These are phyloP conservation scores for Butyriboletus appendiculatus DNA, from an alignment of 1,284 basidiomycete genomes.

Conservation along the genomic window DNA sequence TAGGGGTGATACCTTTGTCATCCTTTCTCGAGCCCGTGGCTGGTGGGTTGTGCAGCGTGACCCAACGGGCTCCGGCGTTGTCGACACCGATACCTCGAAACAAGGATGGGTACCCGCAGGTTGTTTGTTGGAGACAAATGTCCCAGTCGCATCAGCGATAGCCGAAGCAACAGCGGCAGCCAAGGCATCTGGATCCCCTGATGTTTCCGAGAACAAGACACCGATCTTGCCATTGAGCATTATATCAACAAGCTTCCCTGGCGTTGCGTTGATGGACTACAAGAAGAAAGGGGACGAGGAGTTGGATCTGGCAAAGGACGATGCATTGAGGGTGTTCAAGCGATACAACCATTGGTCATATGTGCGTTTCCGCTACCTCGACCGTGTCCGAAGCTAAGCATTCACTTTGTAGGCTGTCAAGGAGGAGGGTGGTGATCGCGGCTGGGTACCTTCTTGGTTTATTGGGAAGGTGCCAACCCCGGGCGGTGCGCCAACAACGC, in stretches of 20 bases:
- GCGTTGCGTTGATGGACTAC: slow-evolving; percentile 94
- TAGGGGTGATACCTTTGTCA: slow-evolving; percentile 90
- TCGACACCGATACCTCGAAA: slow-evolving; percentile 72
- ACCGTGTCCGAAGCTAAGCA: slow-evolving; percentile 3
- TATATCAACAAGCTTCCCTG: slow-evolving; percentile 92
- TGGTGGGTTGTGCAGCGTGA: slow-evolving; percentile 99
- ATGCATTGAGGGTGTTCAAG: slow-evolving; percentile 91
- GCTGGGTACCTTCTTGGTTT: slow-evolving; percentile 90
- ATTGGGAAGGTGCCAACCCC: slow-evolving; percentile 67
- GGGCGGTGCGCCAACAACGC: slow-evolving; percentile 55
- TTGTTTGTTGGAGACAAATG: slow-evolving; percentile 90
- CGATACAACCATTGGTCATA: slow-evolving; percentile 98
- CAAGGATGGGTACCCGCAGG: slow-evolving; percentile 92
- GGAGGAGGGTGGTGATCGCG: slow-evolving; percentile 83
- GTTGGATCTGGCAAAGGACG: slow-evolving; percentile 83
- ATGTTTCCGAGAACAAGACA: slow-evolving; percentile 50
- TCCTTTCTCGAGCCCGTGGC: slow-evolving; percentile 90
- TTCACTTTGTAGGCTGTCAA: slow-evolving; percentile 69
- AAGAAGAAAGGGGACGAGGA: slow-evolving; percentile 89
- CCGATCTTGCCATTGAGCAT: slow-evolving; percentile 88
- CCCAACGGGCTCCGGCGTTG: slow-evolving; percentile 78
- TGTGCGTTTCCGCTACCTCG: slow-evolving; percentile 43
- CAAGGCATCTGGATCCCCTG: slow-evolving; percentile 44
- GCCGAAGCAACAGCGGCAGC: slow-evolving; percentile 68
- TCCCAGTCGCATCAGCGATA: slow-evolving; percentile 76